phyloP scores from a whole-genome alignment of 2,329 filamentous ascomycete genomes.

The Sporothrix mexicana region DNA sequence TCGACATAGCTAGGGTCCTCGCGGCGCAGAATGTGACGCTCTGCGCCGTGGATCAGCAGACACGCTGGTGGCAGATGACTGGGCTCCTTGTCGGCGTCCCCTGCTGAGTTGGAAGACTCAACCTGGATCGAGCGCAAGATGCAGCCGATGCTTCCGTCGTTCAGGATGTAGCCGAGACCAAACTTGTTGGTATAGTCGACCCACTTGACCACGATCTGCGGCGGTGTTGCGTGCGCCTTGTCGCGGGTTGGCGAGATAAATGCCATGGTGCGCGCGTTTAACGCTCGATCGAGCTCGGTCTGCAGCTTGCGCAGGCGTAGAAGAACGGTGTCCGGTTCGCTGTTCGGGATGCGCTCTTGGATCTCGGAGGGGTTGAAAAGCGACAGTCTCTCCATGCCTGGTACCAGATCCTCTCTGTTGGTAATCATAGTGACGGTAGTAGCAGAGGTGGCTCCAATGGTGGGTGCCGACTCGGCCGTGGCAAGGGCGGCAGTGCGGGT shows the following conservation, averaged over 20 bases:
- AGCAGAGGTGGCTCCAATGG: not conserved
- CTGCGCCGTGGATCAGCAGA: constrained; percentile 72
- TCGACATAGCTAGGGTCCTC: constrained; percentile 62
- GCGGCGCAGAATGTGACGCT: constrained; percentile 69
- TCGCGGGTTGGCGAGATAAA: constrained; percentile 60
- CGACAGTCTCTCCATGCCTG: constrained; percentile 46
- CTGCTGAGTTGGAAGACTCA: constrained; percentile 30
- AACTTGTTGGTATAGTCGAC: constrained; percentile 90
- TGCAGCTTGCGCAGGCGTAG: constrained; percentile 63
- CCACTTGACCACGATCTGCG: constrained; percentile 77
- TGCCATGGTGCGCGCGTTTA: constrained; percentile 68
- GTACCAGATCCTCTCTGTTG: not conserved
- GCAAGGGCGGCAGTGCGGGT: constrained; percentile 12
- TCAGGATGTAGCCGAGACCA: constrained; percentile 81
- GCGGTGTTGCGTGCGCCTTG: constrained; percentile 63
- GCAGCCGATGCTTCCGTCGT: constrained; percentile 80
- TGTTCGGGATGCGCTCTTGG: constrained; percentile 56
- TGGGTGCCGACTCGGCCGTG: constrained; percentile 16
- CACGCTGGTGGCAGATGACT: constrained; percentile 70
- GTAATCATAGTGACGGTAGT: too few relatives aligned
- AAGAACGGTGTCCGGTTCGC: constrained; percentile 64
- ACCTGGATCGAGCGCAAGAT: constrained; percentile 62
- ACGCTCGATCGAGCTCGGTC: constrained; percentile 64
- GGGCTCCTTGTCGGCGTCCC: constrained; percentile 40
- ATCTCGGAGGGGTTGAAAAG: constrained; percentile 63